A percentile compares a stretch with the other conserved stretches of the same genome.
These are phyloP conservation scores for Suillus luteus DNA, from an alignment of 768 basidiomycete species.

Conservation along the genomic window DNA sequence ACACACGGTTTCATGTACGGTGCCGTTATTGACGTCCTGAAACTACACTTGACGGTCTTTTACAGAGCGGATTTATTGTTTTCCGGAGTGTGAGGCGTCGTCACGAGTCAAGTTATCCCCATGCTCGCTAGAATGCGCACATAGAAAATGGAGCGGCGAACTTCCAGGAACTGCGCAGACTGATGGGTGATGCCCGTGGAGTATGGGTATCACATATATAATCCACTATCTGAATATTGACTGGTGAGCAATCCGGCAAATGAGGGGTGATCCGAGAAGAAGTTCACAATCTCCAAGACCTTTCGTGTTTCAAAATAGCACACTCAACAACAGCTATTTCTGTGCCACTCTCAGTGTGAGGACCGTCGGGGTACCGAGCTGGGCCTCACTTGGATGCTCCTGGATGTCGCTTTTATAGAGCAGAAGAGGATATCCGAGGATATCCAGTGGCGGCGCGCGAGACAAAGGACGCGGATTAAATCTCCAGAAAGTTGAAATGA, in stretches of 20 bases:
- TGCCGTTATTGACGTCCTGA: not conserved
- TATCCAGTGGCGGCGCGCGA: not conserved
- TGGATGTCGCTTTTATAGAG: not conserved
- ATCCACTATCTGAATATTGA: not conserved
- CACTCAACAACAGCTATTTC: not conserved
- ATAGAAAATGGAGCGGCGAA: not conserved
- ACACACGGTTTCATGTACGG: not conserved
- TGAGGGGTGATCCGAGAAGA: not conserved
- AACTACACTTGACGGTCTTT: not conserved
- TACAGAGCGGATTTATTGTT: not conserved
- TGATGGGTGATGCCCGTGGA: not conserved
- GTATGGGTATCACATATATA: not conserved
- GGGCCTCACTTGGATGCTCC: not conserved
- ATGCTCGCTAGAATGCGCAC: not conserved
- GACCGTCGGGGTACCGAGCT: not conserved
- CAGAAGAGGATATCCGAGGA: not conserved
- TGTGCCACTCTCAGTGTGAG: not conserved
- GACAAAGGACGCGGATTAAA: not conserved
- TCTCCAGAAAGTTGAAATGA: not conserved
- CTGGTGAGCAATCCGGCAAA: not conserved
- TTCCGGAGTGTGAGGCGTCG: not conserved
- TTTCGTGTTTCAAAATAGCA: not conserved
- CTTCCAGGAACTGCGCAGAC: not conserved
- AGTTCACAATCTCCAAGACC: not conserved
- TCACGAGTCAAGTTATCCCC: not conserved